phyloP scores from a whole-genome alignment of 805 yeast genomes.

The Pichia paraexigua region DNA sequence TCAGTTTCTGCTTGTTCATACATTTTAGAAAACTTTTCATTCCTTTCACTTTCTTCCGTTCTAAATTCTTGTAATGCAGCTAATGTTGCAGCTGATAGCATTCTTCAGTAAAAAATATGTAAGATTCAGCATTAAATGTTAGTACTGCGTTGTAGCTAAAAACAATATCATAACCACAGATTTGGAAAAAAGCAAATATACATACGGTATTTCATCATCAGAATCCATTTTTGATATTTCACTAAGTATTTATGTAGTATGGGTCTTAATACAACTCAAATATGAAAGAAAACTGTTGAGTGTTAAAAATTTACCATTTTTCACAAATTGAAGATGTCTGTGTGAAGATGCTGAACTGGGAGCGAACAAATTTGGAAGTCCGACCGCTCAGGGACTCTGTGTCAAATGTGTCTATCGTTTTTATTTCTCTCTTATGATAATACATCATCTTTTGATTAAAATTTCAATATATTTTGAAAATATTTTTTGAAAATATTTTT shows the following conservation, averaged over 20 bases:
- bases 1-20: constrained; percentile 50
- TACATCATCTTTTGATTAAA: too few species aligned
- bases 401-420: too few species aligned
- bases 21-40: constrained; percentile 47
- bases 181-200: not conserved
- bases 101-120: constrained; percentile 17
- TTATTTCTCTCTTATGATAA: too few species aligned
- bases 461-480: too few species aligned
- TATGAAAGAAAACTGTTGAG: not conserved
- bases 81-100: constrained; percentile 41
- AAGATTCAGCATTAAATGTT: not conserved
- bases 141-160: not conserved
- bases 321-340: not conserved
- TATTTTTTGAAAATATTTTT: too few species aligned
- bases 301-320: not conserved
- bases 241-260: too few species aligned
- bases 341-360: not conserved
- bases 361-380: not conserved
- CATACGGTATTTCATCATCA: constrained; percentile 11
- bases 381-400: too few species aligned
- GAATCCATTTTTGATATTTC: constrained; percentile 3
- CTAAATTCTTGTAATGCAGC: constrained; percentile 59
- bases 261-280: not conserved
- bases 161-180: too few species aligned
- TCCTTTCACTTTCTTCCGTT: constrained; percentile 51